Evolutionary conservation across 768 basidiomycete genomes (phyloP).

Genomic region (Russula earlei): DNA sequence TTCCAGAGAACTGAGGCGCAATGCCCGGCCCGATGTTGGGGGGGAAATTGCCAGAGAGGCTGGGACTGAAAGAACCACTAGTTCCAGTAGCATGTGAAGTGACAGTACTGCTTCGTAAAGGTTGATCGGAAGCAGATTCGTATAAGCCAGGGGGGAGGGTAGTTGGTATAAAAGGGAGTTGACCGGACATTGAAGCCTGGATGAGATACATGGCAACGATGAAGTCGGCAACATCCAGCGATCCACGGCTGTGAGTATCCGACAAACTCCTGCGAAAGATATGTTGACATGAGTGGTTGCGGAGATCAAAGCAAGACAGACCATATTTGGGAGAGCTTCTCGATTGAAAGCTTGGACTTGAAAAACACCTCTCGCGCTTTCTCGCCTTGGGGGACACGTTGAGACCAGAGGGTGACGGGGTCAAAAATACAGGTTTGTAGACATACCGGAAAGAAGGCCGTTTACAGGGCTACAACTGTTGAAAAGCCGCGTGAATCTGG

Average conservation of each 20-base stretch:
- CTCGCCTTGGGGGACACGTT: constrained; percentile 42
- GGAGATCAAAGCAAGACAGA: constrained; percentile 26
- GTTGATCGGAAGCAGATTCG: constrained; percentile 51
- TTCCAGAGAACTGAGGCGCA: constrained; percentile 13
- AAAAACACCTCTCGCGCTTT: constrained; percentile 87
- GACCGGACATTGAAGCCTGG: constrained; percentile 80
- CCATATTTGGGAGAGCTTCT: constrained; percentile 92
- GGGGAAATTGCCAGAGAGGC: constrained; percentile 35
- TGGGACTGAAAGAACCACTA: constrained; percentile 54
- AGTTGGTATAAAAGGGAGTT: constrained; percentile 60
- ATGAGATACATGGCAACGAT: constrained; percentile 95
- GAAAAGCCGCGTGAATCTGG: constrained; percentile 79
- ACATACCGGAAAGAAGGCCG: constrained; percentile 69
- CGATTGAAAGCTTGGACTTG: constrained; percentile 80
- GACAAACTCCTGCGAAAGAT: constrained; percentile 68
- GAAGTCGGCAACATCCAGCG: constrained; percentile 85
- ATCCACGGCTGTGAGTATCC: constrained; percentile 89
- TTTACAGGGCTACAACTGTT: constrained; percentile 57
- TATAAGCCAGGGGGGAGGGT: constrained; percentile 76
- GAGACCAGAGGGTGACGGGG: background rate
- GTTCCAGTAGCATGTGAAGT: constrained; percentile 47
- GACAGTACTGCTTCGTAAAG: constrained; percentile 24
- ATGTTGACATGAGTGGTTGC: background rate
- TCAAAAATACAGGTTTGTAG: background rate
- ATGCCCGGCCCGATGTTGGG: constrained; percentile 55